Evolutionary conservation across 2,329 filamentous ascomycete genomes (phyloP).

Genomic region (Epichloe elymi): DNA sequence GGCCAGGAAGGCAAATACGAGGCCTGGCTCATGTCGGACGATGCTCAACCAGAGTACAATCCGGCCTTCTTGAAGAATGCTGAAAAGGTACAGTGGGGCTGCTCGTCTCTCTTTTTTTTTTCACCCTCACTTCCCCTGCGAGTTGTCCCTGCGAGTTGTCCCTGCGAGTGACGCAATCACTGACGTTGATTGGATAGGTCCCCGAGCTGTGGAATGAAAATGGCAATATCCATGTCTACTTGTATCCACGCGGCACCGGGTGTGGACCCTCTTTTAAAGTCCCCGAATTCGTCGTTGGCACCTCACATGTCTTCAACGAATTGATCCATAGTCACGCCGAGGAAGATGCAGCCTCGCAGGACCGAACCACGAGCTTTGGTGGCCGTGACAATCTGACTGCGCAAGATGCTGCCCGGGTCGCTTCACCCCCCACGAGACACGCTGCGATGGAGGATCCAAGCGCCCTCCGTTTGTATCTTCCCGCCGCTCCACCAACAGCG

Average conservation of each 20-base stretch:
- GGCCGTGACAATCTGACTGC: constrained; percentile 34
- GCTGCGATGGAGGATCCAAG: constrained; percentile 26
- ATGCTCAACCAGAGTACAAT: constrained; percentile 42
- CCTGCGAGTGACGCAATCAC: not conserved
- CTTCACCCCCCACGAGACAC: constrained; percentile 25
- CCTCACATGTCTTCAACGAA: constrained; percentile 41
- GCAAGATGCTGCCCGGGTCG: constrained; percentile 33
- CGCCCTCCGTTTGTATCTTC: constrained; percentile 38
- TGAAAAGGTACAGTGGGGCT: constrained; percentile 36
- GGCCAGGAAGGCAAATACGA: constrained; percentile 12
- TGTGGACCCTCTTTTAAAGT: constrained; percentile 45
- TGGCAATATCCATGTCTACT: constrained; percentile 43
- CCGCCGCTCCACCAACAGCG: constrained; percentile 26
- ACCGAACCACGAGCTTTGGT: constrained; percentile 26
- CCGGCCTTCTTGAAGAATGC: constrained; percentile 35
- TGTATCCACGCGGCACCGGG: constrained; percentile 38
- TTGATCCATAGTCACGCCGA: constrained; percentile 31
- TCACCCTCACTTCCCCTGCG: not conserved
- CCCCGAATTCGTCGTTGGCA: constrained; percentile 37
- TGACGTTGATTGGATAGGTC: constrained; percentile 28
- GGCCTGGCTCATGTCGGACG: constrained; percentile 44
- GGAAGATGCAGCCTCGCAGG: constrained; percentile 12
- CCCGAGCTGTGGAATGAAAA: constrained; percentile 53
- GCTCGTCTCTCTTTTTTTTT: too few relatives aligned
- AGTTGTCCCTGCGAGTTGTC: too few relatives aligned